A percentile compares a stretch with the other conserved stretches of the same genome.
These are phyloP conservation scores for Stenocarpella maydis DNA, from an alignment of 2,329 filamentous ascomycete genomes.

Conservation along the genomic window DNA sequence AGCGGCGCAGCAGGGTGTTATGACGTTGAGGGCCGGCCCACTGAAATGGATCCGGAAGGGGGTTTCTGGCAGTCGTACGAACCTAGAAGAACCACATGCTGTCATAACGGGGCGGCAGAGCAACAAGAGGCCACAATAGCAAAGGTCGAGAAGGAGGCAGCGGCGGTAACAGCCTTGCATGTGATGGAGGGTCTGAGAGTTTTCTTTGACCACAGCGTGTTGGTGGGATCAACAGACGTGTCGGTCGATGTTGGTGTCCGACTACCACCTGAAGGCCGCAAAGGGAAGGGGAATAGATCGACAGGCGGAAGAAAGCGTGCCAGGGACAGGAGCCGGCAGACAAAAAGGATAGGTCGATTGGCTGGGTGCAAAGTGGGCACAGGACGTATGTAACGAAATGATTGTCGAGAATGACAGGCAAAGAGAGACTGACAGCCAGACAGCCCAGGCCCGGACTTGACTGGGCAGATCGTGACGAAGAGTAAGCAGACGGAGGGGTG, in stretches of 20 bases:
- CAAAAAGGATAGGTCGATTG: slow-evolving; percentile 5
- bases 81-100: slow-evolving; percentile 37
- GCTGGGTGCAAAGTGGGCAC: slow-evolving; percentile 11
- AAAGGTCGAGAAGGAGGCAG: neutral
- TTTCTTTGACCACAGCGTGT: neutral
- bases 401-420: slow-evolving; percentile 25
- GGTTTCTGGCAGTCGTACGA: neutral
- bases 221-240: slow-evolving; percentile 7
- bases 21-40: slow-evolving; percentile 30
- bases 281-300: slow-evolving; percentile 12
- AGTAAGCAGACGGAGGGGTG: slow-evolving; percentile 1
- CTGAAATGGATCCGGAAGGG: slow-evolving; percentile 8
- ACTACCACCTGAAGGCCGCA: neutral
- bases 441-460: neutral
- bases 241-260: neutral
- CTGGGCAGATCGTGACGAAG: slow-evolving; percentile 7
- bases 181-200: slow-evolving; percentile 19
- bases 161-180: slow-evolving; percentile 10
- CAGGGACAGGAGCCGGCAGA: neutral
- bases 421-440: neutral
- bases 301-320: slow-evolving; percentile 10
- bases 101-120: slow-evolving; percentile 32
- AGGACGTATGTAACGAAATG: slow-evolving; percentile 8
- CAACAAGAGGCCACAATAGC: neutral
- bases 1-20: slow-evolving; percentile 10